Evolutionary conservation across 2,329 filamentous ascomycete genomes (phyloP).

Genomic region (Alternaria sp.): DNA sequence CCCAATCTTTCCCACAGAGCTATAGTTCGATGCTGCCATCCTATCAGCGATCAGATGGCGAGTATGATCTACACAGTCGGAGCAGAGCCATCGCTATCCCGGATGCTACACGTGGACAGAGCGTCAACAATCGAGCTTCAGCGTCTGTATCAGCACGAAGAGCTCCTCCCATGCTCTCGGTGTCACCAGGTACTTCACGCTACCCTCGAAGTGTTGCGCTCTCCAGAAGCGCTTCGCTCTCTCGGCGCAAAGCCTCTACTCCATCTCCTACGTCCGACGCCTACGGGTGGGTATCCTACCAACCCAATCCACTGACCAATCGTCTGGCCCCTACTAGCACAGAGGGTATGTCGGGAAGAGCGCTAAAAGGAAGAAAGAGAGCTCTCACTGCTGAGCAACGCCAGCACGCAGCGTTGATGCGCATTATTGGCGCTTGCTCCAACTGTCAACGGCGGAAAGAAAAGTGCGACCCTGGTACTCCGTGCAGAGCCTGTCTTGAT

Average conservation of each 20-base stretch:
- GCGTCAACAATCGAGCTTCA: constrained; percentile 14
- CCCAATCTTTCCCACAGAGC: constrained; percentile 25
- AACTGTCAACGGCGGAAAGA: constrained; percentile 47
- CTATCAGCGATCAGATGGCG: constrained; percentile 16
- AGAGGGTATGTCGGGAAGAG: constrained; percentile 33
- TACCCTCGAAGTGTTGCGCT: constrained; percentile 28
- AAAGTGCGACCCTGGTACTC: constrained; percentile 49
- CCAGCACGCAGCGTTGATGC: constrained; percentile 45
- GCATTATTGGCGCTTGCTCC: constrained; percentile 42
- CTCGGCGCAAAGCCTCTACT: constrained; percentile 28
- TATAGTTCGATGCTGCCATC: constrained; percentile 18
- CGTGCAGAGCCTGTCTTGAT: constrained; percentile 48
- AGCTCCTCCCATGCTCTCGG: constrained; percentile 32
- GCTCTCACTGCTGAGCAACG: constrained; percentile 43
- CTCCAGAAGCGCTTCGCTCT: constrained; percentile 35
- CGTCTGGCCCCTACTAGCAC: constrained; percentile 38
- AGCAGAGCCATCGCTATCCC: constrained; percentile 40
- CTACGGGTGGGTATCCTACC: constrained; percentile 45
- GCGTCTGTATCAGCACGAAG: constrained; percentile 20
- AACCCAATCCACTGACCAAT: constrained; percentile 39
- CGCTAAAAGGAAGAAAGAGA: constrained; percentile 41
- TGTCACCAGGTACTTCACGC: constrained; percentile 31
- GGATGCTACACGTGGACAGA: constrained; percentile 22
- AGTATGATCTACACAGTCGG: constrained; percentile 15
- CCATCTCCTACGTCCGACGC: constrained; percentile 39